A percentile compares a stretch with the other conserved stretches of the same genome.
Evolutionary conservation across 2,329 filamentous ascomycete genomes (phyloP).

Genomic region (Sclerotinia sclerotiorum): DNA sequence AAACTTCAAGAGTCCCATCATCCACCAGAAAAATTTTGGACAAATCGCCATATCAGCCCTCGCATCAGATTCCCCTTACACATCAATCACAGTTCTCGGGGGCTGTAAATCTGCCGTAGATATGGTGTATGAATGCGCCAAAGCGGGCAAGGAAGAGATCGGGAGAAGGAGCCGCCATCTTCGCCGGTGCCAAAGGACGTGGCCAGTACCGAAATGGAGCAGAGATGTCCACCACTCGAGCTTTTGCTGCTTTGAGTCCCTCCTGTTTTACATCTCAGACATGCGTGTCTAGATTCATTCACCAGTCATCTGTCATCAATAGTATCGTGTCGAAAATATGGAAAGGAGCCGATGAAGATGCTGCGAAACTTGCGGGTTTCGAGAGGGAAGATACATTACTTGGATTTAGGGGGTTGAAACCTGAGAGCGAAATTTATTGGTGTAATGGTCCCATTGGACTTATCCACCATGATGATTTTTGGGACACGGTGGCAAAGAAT

Average conservation of each 20-base stretch:
- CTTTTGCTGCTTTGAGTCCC: conserved; percentile 24
- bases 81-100: not conserved
- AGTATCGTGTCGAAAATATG: conserved; percentile 32
- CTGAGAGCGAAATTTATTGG: conserved; percentile 33
- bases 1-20: conserved; percentile 11
- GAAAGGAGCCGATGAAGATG: conserved; percentile 29
- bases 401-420: conserved; percentile 18
- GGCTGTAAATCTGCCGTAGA: conserved; percentile 18
- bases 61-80: too few species aligned
- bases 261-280: conserved; percentile 25
- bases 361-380: conserved; percentile 34
- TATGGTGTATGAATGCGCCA: conserved; percentile 11
- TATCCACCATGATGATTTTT: conserved; percentile 37
- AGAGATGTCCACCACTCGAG: conserved; percentile 30
- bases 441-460: conserved; percentile 36
- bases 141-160: conserved; percentile 13
- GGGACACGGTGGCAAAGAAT: conserved; percentile 33
- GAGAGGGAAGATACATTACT: conserved; percentile 28
- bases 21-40: conserved; percentile 16
- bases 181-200: not conserved
- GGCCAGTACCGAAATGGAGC: conserved; percentile 20
- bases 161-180: not conserved
- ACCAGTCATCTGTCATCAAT: conserved; percentile 27
- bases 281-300: conserved; percentile 25
- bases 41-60: too few species aligned